Base-by-base conservation (phyloP, 2,329 filamentous ascomycete genomes). In the Ophiocordyceps polyrhachis-furcata region DNA sequence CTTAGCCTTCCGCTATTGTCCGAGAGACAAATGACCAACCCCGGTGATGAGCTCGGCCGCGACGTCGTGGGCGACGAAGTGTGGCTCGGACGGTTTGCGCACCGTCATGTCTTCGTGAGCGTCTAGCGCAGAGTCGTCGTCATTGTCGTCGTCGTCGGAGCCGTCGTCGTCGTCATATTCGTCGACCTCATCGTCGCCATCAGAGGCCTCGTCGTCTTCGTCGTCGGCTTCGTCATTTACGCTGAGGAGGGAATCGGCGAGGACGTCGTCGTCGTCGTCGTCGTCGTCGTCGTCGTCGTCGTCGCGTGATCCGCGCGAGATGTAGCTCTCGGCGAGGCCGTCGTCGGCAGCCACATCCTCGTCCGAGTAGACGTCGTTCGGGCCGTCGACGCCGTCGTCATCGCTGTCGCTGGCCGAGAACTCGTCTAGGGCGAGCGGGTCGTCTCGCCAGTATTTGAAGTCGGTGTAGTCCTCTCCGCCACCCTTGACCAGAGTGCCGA, bases 381-480 rank as follows among this genome's bases (percentile, higher is more conserved):
- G 59, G 9, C 62, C 64, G 29, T 69, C 69, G 29, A 62, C 64
- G 29, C 69, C 69, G 31, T 74, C 71, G 15, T 76, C 74, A 9
- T 73, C 62, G 44, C 60, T 78, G 49, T 91, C 88, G 41, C 83
- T 93, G 44, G 82, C 83, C 1, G 83, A 87, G 53, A 96, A 96
- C 45, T 94, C 84, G 40, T 87, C 83, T 23, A 95, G 64, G 43
- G 93, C 86, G 15, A 89, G 71, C 2, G 87, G 85, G 42, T 73
- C 72, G 49, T 93, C 83, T 49, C 93, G 74, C 91, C 91, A 98
- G 64, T 93, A 98, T 46, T 79, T 89, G 63, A 98, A 98, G 59
- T 98, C 91, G 0, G 91, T 98, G 56, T 84, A 98, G 46, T 93
- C 83, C 59, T 96, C 91, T 13, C 88, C 89, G 19, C 88, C 89